Base-by-base conservation (phyloP, 169 alveolate species). In the Blepharisma undulans region DNA sequence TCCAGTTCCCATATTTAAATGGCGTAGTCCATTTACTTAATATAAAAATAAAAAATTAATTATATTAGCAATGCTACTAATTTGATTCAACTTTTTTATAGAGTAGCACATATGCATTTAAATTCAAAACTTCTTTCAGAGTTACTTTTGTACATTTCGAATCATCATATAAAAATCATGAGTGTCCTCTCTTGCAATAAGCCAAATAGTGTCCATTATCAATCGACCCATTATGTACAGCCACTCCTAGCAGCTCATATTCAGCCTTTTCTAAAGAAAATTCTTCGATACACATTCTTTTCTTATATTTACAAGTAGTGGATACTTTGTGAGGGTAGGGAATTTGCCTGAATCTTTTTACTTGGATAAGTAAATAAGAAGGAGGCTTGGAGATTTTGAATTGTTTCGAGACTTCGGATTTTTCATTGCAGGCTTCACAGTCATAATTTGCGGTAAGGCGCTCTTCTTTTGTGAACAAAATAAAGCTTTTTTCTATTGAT, bases 321-420 rank as follows among this genome's bases (percentile, higher is more conserved):
- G 74, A 22, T 36, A 22, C 25, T 82, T 82, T 82, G n/a, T 82
- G 89, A 34, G 89, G 89, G 12, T 82, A 22, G 16, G 89, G 89
- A 21, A 36, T 27, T 82, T 82, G 89, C 48, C 34, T 82, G 76
- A 82, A 82, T 72, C 89, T 82, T 59, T 82, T 82, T 72, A 82
- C 27, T 59, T 82, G 89, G 22, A 82, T 22, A 6, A 33, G 29
- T n/a, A 82, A 48, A 36, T 19, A 82, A 0, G 22, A 25, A 4
- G 89, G 89, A 21, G 76, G 78, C 60, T 60, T 82, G 12, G 89
- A 82, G 60, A 82, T 82, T 36, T 22, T 22, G 27, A 82, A 59
- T 0, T 22, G 1, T 82, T 82, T 82, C n/a, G 36, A 25, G 2
- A 33, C 77, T 36, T 36, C 36, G 16, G 89, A n/a, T 32, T 34